These are phyloP conservation scores for Pyrrhoderma noxium DNA, from an alignment of 1,284 basidiomycete species.

Conservation along the genomic window DNA sequence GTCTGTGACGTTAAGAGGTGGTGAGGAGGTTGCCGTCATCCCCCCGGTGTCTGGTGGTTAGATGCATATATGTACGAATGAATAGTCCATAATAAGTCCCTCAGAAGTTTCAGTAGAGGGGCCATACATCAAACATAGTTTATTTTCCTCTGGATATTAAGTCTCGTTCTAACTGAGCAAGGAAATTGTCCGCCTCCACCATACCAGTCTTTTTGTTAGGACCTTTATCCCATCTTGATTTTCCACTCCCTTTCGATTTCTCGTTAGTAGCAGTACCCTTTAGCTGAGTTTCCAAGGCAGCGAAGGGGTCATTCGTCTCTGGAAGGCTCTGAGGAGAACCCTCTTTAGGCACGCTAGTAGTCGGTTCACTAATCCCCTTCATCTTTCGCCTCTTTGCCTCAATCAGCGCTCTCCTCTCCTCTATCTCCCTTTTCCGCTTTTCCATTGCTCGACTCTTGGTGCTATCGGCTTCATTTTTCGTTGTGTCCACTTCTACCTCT, in stretches of 20 bases:
- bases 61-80: slow-evolving; percentile 8
- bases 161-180: slow-evolving; percentile 53
- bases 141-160: slow-evolving; percentile 21
- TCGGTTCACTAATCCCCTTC: slow-evolving; percentile 20
- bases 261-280: slow-evolving; percentile 4
- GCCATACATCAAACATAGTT: background rate
- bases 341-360: too few species aligned
- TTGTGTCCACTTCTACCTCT: slow-evolving; percentile 20
- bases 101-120: background rate
- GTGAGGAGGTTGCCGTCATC: slow-evolving; percentile 75
- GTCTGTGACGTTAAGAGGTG: slow-evolving; percentile 46
- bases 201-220: slow-evolving; percentile 23
- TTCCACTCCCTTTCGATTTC: background rate
- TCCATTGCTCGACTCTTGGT: slow-evolving; percentile 56
- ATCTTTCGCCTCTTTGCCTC: slow-evolving; percentile 76
- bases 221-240: slow-evolving; percentile 15
- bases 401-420: slow-evolving; percentile 68
- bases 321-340: slow-evolving; percentile 10
- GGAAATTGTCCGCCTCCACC: slow-evolving; percentile 51
- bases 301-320: slow-evolving; percentile 38
- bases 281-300: slow-evolving; percentile 38
- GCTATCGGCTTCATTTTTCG: slow-evolving; percentile 10
- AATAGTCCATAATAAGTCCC: too few species aligned
- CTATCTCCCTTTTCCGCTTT: slow-evolving; percentile 73
- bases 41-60: slow-evolving; percentile 77